Evolutionary conservation across 768 basidiomycete species (phyloP), one percentile per base, ranked within the genome.

Genomic region (Mycena epipterygia): DNA sequence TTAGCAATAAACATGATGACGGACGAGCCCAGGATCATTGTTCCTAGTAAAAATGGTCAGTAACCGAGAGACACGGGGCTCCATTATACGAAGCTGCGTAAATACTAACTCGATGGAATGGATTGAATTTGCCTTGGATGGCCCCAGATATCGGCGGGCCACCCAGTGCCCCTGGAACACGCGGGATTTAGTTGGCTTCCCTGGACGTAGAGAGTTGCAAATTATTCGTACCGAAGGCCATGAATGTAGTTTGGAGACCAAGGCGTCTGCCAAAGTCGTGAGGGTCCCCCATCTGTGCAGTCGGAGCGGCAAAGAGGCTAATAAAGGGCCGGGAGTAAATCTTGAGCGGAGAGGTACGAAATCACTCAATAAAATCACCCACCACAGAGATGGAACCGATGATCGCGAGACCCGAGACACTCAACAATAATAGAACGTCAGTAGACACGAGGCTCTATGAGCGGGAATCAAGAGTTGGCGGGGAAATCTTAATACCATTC

Each of bases 221-320:
- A 19, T 39, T 9, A 57, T 37, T 57, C 55, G 19, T 42, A 58
- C 56, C 56, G 23, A 58, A 42, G 12, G 56, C 56, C 56, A 58
- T 58, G 16, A 39, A 58, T 5, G 56, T 58, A n/a, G 41, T 58
- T 42, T 58, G 56, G 16, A 58, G 56, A 7, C 56, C 37, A 16
- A 58, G 56, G 12, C 56, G 37, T 42, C 56, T 25, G 21, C 56
- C 52, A 32, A 53, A 32, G 19, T 53, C 29, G 32, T 53, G 52
- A 33, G 52, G 52, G 17, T 53, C 32, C 17, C 52, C 52, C 52
- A 53, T 53, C 17, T 53, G 52, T 11, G 52, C 52, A 3, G 32
- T 33, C 16, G 52, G 52, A 4, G 52, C 52, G 2, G 52, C 52
- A 53, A 53, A 53, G 12, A 53, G 52, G 52, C 52, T 53, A 13